A percentile compares a stretch with the other conserved stretches of the same genome.
These are phyloP conservation scores for Coccomyxa sp. DNA, from an alignment of 139 green algal species.

Conservation along the genomic window DNA sequence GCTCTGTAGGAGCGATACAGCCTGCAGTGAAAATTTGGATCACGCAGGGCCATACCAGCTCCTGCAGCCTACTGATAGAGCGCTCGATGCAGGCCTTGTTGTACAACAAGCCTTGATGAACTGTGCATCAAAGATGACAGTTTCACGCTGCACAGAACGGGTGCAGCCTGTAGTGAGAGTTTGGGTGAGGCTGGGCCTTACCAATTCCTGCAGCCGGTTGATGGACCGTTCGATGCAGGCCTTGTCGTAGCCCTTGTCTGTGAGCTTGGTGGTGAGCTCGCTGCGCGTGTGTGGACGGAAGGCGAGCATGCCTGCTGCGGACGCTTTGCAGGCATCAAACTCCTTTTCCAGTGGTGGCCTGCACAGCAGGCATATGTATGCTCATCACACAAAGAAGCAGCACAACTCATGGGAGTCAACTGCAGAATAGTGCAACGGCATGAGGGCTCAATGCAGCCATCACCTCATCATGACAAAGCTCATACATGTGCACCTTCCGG, in stretches of 20 bases:
- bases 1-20: too few species aligned
- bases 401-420: too few species aligned
- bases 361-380: neutral
- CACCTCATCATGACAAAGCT: too few species aligned
- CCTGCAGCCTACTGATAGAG: too few species aligned
- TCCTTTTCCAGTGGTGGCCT: conserved; percentile 1
- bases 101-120: too few species aligned
- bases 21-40: neutral
- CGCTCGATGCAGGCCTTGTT: too few species aligned
- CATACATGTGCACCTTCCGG: too few species aligned
- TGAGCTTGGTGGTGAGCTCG: conserved; percentile 37
- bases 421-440: too few species aligned
- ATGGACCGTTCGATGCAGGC: conserved; percentile 24
- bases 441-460: too few species aligned
- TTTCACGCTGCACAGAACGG: too few species aligned
- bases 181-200: neutral
- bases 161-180: neutral
- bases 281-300: conserved; percentile 21
- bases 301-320: conserved; percentile 33
- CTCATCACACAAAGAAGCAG: neutral
- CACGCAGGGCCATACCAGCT: neutral
- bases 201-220: conserved; percentile 29
- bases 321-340: conserved; percentile 26
- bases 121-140: too few species aligned
- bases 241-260: conserved; percentile 27